Percentiles rank a stretch among this genome's conserved stretches.
These are phyloP conservation scores for Cladosporium velox DNA, from an alignment of 2,329 filamentous ascomycete species.

Conservation along the genomic window DNA sequence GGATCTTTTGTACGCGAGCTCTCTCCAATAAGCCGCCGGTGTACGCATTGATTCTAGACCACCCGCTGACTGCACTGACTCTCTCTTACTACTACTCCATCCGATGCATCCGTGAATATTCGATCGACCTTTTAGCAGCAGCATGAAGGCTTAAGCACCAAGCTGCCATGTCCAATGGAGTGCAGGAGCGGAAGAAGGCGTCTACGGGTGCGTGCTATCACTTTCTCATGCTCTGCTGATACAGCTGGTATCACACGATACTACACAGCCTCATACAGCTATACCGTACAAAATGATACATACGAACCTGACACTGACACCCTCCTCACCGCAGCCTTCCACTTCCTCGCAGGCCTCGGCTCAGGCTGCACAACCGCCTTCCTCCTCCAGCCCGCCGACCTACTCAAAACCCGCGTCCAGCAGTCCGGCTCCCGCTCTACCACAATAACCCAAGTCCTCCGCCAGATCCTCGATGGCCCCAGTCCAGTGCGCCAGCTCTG, in stretches of 20 bases:
- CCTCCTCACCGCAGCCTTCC: constrained; percentile 60
- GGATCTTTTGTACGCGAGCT: constrained; percentile 12
- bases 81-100: constrained; percentile 1
- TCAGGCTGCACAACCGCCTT: constrained; percentile 87
- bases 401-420: constrained; percentile 94
- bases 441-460: constrained; percentile 67
- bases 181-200: constrained; percentile 48
- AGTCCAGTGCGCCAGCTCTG: constrained; percentile 75
- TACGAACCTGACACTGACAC: neutral
- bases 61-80: neutral
- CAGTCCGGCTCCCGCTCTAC: constrained; percentile 71
- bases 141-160: constrained; percentile 19
- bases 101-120: constrained; percentile 9
- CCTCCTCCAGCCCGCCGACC: constrained; percentile 89
- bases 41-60: neutral
- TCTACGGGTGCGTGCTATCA: constrained; percentile 46
- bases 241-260: neutral
- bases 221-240: neutral
- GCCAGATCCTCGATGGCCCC: constrained; percentile 66
- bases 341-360: constrained; percentile 84
- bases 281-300: neutral
- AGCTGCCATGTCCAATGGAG: constrained; percentile 55
- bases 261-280: neutral
- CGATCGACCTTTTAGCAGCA: constrained; percentile 1
- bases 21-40: neutral